phyloP scores from a whole-genome alignment of 331 rosid genomes.

The Pyracantha coccinea region DNA sequence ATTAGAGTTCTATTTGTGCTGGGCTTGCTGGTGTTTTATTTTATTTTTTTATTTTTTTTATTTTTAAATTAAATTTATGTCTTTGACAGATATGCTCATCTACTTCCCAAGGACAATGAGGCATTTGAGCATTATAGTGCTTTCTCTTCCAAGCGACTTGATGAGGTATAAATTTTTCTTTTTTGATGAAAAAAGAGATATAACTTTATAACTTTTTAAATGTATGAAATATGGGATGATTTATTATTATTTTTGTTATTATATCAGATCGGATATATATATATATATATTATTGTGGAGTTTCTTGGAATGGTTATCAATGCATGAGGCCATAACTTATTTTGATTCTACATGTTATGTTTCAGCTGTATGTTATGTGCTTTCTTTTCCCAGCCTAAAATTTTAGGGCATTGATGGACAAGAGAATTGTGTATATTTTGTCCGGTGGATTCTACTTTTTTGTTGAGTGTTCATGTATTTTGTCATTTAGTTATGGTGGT shows the following conservation, averaged over 20 bases:
- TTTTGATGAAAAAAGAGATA: background rate
- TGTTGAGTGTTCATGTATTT: background rate
- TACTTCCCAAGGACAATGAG: constrained; percentile 85
- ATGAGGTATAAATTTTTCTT: constrained; percentile 56
- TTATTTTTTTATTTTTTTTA: background rate
- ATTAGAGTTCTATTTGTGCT: constrained; percentile 1
- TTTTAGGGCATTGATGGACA: background rate
- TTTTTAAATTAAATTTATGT: background rate
- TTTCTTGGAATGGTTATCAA: background rate
- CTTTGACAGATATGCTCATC: constrained; percentile 65
- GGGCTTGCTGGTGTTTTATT: background rate
- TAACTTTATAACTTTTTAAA: background rate
- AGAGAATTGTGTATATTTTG: background rate
- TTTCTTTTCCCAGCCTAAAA: background rate
- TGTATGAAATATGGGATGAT: background rate
- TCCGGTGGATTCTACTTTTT: background rate
- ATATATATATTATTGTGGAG: background rate
- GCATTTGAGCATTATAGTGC: constrained; percentile 80
- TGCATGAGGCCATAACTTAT: background rate
- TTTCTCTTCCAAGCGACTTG: constrained; percentile 81
- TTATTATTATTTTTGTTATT: background rate
- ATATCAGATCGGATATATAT: no score
- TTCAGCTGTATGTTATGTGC: background rate
- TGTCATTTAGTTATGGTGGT: background rate
- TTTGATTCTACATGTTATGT: background rate